These are phyloP conservation scores for Arxiozyma telluris DNA, from an alignment of 1,139 yeast genomes.

Conservation along the genomic window DNA sequence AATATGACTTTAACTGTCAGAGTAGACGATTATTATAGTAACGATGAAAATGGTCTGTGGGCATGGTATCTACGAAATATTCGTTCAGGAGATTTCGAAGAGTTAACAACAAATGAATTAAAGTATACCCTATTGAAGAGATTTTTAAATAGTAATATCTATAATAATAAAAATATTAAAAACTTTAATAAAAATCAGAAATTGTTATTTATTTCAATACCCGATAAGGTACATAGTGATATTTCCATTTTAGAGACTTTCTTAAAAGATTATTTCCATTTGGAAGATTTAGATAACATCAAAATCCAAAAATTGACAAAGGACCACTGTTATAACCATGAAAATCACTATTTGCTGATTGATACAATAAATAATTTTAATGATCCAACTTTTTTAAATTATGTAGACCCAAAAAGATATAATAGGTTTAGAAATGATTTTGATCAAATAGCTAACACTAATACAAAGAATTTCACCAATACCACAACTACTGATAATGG, in stretches of 20 bases:
- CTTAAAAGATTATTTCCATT: conserved; percentile 26
- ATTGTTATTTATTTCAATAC: conserved; percentile 28
- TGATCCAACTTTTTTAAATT: conserved; percentile 21
- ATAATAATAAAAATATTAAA: conserved; percentile 2
- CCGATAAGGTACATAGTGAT: conserved; percentile 27
- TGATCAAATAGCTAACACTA: background rate
- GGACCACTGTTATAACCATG: conserved; percentile 22
- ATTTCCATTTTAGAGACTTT: conserved; percentile 25
- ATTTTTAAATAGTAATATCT: conserved; percentile 20
- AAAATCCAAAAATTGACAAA: conserved; percentile 25
- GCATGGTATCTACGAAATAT: conserved; percentile 29
- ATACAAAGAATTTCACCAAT: background rate
- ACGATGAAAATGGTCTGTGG: conserved; percentile 30
- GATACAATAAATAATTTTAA: conserved; percentile 26
- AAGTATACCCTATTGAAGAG: conserved; percentile 23
- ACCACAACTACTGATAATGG: background rate
- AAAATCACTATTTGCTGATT: conserved; percentile 27
- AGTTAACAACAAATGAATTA: conserved; percentile 22
- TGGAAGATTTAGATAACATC: conserved; percentile 23
- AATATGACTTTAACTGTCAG: conserved; percentile 22
- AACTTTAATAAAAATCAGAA: conserved; percentile 8
- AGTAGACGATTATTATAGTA: conserved; percentile 26
- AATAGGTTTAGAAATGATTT: background rate
- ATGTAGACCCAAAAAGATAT: conserved; percentile 10
- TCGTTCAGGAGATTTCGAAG: conserved; percentile 30